These are phyloP conservation scores for Lizonia empirigonia DNA, from an alignment of 2,329 filamentous ascomycete species.

Conservation along the genomic window DNA sequence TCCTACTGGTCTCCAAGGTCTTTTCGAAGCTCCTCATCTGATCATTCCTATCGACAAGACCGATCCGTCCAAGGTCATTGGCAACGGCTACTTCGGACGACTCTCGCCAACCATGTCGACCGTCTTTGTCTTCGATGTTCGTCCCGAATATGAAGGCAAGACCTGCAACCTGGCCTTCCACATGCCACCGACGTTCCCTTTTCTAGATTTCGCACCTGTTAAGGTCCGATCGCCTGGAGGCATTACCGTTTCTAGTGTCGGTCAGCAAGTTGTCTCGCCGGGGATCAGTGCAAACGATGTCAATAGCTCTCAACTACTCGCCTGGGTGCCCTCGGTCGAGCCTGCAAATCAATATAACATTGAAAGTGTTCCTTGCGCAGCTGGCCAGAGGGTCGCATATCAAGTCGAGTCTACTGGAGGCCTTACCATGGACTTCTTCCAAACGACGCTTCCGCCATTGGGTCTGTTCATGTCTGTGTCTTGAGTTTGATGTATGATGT, in stretches of 20 bases:
- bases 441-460: constrained; percentile 29
- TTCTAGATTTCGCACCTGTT: constrained; percentile 44
- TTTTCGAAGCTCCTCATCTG: constrained; percentile 47
- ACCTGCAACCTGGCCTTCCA: constrained; percentile 57
- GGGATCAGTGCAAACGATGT: constrained; percentile 16
- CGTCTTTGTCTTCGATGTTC: constrained; percentile 57
- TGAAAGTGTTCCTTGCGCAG: constrained; percentile 31
- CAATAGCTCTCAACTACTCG: constrained; percentile 16
- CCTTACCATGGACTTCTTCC: constrained; percentile 36
- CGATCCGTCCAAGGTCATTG: constrained; percentile 48
- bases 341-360: constrained; percentile 29
- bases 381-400: constrained; percentile 32
- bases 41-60: constrained; percentile 46
- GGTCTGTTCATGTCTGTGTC: constrained; percentile 31
- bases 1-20: constrained; percentile 37
- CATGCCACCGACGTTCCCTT: constrained; percentile 48
- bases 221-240: constrained; percentile 41
- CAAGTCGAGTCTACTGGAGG: constrained; percentile 29
- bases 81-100: constrained; percentile 48
- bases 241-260: constrained; percentile 38
- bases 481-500: constrained; percentile 2
- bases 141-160: constrained; percentile 46
- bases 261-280: constrained; percentile 8
- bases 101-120: constrained; percentile 48
- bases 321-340: constrained; percentile 19